Conservation (phyloP, 345 rosid genomes). For the Populus deltoides region DNA sequence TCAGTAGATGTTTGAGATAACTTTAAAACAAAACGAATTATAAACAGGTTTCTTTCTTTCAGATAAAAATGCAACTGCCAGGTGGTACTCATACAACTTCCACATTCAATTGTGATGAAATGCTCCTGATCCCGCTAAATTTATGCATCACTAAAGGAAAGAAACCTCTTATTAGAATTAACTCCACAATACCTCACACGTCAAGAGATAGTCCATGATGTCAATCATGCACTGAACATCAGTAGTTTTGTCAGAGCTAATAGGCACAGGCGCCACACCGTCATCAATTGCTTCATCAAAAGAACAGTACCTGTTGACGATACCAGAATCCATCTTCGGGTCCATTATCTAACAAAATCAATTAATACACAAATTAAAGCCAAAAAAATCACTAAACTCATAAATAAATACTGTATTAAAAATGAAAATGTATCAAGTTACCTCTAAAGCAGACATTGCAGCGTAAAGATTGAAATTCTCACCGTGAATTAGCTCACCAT, state of each 20-base stretch:
- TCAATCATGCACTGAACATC: constrained; percentile 78
- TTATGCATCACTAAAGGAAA: neutral
- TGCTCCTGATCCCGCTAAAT: neutral
- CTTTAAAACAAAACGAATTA: too few species aligned
- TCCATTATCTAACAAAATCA: constrained; percentile 77
- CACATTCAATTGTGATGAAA: neutral
- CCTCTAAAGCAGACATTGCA: constrained; percentile 99
- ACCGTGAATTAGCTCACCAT: constrained; percentile 85
- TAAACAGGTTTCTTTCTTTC: neutral
- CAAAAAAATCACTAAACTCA: neutral
- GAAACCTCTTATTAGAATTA: neutral
- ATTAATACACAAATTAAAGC: neutral
- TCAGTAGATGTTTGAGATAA: neutral
- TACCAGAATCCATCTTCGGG: constrained; percentile 98
- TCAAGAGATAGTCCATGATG: constrained; percentile 91
- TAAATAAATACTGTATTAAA: neutral
- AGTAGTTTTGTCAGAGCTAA: constrained; percentile 57
- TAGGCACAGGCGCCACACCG: constrained; percentile 82
- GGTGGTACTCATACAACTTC: neutral
- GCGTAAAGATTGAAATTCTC: constrained; percentile 94
- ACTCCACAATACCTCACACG: constrained; percentile 69
- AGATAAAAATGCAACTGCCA: neutral
- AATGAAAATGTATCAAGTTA: constrained; percentile 23
- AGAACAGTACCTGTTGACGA: constrained; percentile 69
- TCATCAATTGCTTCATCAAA: constrained; percentile 90